These are phyloP conservation scores for Rutstroemia sp. DNA, from an alignment of 2,329 filamentous ascomycete species.

Conservation along the genomic window DNA sequence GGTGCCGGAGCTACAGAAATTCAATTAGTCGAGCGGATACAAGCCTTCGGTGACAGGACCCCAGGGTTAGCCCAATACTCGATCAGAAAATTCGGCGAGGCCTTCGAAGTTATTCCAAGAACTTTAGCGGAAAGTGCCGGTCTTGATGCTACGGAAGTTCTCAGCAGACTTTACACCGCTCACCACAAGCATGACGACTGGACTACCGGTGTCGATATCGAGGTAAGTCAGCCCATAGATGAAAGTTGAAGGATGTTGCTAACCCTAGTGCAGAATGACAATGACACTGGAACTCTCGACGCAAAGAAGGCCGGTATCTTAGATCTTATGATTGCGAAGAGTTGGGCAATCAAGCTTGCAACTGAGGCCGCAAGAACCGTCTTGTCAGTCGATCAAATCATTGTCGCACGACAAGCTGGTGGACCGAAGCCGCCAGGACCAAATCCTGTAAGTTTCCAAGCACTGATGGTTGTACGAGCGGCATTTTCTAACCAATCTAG, in stretches of 20 bases:
- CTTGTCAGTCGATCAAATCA: slow-evolving; percentile 96
- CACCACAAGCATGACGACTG: slow-evolving; percentile 85
- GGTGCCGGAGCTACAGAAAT: slow-evolving; percentile 93
- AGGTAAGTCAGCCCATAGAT: slow-evolving; percentile 41
- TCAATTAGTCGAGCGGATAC: slow-evolving; percentile 87
- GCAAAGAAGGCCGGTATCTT: slow-evolving; percentile 83
- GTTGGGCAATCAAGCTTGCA: slow-evolving; percentile 94
- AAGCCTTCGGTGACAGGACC: slow-evolving; percentile 84
- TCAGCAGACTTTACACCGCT: slow-evolving; percentile 86
- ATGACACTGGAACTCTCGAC: slow-evolving; percentile 74
- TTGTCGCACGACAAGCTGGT: slow-evolving; percentile 93
- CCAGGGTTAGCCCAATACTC: slow-evolving; percentile 90
- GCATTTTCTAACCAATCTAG: slow-evolving; percentile 17
- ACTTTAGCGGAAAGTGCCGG: slow-evolving; percentile 92
- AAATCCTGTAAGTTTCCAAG: slow-evolving; percentile 50
- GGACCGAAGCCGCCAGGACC: slow-evolving; percentile 94
- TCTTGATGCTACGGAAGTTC: slow-evolving; percentile 91
- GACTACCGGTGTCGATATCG: slow-evolving; percentile 89
- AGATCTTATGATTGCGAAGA: slow-evolving; percentile 85
- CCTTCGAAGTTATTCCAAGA: slow-evolving; percentile 93
- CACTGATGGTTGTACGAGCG: background rate
- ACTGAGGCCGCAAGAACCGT: slow-evolving; percentile 93
- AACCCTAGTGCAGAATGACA: slow-evolving; percentile 51
- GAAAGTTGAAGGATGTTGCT: slow-evolving; percentile 6
- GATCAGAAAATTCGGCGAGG: slow-evolving; percentile 95